Base-by-base conservation (phyloP, 2,329 filamentous ascomycete species). In the Alternaria metachromatica region DNA sequence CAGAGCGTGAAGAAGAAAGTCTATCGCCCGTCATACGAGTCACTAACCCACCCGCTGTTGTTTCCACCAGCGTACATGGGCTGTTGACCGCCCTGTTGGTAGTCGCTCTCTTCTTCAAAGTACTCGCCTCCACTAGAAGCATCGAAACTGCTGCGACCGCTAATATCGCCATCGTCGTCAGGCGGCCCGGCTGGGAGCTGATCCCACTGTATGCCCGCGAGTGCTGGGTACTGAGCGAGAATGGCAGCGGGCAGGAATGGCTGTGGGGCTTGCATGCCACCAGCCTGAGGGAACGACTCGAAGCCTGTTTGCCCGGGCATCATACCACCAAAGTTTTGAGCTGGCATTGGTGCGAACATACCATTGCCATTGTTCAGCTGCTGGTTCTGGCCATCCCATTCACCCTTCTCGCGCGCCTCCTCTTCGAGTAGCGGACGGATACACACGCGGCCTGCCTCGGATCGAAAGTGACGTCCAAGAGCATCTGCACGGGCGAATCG, bases 351-450 rank as follows among this genome's bases (percentile, higher is more conserved):
- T 15, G 62, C 67, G 57, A 76, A 80, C 73, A 78, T 79, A 71
- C 72, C 72, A 55, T 79, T 89, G 85, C 82, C 72, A 41, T 74
- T 76, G 59, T 72, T 72, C 68, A 91, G 87, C 74, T 93, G 90
- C 77, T 93, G 80, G 57, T 71, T 72, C 65, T 83, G 80, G 58
- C 80, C 76, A 7, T 77, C 75, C 81, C 91, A 78, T 90, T 87
- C 91, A 26, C 87, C 83, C 50, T 91, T 89, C 74, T 96, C 92
- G 33, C 93, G 86, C 74, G 94, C 91, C 83, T 99, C 96, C 81
- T 99, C 96, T 68, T 99, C 96, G 2, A 99, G 86, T 12, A 99
- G 83, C n/a, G 96, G 94, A 72, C 97, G 97, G 81, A 99, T 99
- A 77, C 96, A 99, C 57, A 97, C 92, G 30, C 96, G 89, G 7